These are phyloP conservation scores for Leccinum arenicola DNA, from an alignment of 768 basidiomycete genomes.

Conservation along the genomic window DNA sequence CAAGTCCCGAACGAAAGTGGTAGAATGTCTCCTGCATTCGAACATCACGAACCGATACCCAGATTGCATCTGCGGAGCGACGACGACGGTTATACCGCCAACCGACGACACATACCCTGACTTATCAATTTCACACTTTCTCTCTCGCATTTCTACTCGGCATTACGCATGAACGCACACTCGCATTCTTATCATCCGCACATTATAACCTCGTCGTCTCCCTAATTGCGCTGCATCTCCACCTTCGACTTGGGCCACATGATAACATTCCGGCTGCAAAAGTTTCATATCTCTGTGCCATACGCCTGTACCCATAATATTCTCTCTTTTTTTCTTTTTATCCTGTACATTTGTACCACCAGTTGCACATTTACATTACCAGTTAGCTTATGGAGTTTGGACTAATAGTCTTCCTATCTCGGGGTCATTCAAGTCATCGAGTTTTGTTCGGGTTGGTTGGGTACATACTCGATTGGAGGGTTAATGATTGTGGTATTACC, in stretches of 20 bases:
- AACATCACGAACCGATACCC: slow-evolving; percentile 28
- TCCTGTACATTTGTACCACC: slow-evolving; percentile 33
- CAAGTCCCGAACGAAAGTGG: slow-evolving; percentile 26
- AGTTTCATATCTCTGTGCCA: slow-evolving; percentile 29
- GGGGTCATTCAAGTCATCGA: slow-evolving; percentile 26
- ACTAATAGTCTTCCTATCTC: slow-evolving; percentile 29
- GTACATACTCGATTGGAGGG: slow-evolving; percentile 29
- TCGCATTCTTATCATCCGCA: slow-evolving; percentile 26
- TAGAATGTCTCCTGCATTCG: slow-evolving; percentile 18
- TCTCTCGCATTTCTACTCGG: slow-evolving; percentile 20
- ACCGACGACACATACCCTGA: slow-evolving; percentile 36
- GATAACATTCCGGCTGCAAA: slow-evolving; percentile 22
- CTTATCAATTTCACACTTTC: slow-evolving; percentile 24
- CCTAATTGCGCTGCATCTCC: slow-evolving; percentile 32
- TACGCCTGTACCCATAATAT: slow-evolving; percentile 35
- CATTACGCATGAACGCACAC: slow-evolving; percentile 25
- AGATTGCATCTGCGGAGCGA: slow-evolving; percentile 23
- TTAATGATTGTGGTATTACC: slow-evolving; percentile 30
- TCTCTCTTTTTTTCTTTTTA: slow-evolving; percentile 10
- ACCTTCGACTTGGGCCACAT: slow-evolving; percentile 11
- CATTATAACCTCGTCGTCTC: slow-evolving; percentile 30
- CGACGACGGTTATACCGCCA: slow-evolving; percentile 32
- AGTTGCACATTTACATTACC: slow-evolving; percentile 36
- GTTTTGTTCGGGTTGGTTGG: slow-evolving; percentile 28
- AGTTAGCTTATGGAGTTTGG: slow-evolving; percentile 32